These are phyloP conservation scores for Suillus spraguei DNA, from an alignment of 768 basidiomycete genomes.

Conservation along the genomic window DNA sequence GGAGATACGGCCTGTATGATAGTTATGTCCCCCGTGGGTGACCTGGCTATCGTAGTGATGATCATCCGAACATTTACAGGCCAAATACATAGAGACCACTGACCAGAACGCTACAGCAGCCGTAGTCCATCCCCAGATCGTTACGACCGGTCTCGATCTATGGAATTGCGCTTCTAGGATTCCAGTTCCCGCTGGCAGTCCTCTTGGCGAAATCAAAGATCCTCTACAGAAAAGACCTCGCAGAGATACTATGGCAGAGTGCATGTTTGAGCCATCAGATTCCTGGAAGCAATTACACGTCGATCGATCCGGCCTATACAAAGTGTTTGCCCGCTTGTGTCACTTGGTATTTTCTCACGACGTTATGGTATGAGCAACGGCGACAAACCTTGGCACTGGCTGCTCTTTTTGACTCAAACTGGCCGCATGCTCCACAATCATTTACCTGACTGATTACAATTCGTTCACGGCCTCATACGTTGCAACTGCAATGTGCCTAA, in stretches of 20 bases:
- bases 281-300: conserved; percentile 51
- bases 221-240: conserved; percentile 33
- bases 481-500: no score
- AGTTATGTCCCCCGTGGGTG: conserved; percentile 49
- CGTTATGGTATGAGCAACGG: no score
- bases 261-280: conserved; percentile 77
- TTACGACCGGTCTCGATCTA: conserved; percentile 42
- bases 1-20: conserved; percentile 47
- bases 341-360: conserved; percentile 26
- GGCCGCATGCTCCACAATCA: no score
- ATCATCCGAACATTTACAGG: conserved; percentile 45
- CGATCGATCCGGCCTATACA: conserved; percentile 45
- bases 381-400: no score
- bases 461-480: no score
- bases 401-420: no score
- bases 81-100: conserved; percentile 41
- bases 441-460: no score
- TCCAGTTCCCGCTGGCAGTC: conserved; percentile 45
- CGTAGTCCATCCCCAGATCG: conserved; percentile 58
- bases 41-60: conserved; percentile 38
- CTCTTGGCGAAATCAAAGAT: conserved; percentile 45
- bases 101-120: conserved; percentile 38
- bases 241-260: conserved; percentile 44
- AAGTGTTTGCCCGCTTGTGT: conserved; percentile 39
- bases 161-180: conserved; percentile 51